These are phyloP conservation scores for Aquilaria malaccensis DNA, from an alignment of 345 rosid species.

Conservation along the genomic window DNA sequence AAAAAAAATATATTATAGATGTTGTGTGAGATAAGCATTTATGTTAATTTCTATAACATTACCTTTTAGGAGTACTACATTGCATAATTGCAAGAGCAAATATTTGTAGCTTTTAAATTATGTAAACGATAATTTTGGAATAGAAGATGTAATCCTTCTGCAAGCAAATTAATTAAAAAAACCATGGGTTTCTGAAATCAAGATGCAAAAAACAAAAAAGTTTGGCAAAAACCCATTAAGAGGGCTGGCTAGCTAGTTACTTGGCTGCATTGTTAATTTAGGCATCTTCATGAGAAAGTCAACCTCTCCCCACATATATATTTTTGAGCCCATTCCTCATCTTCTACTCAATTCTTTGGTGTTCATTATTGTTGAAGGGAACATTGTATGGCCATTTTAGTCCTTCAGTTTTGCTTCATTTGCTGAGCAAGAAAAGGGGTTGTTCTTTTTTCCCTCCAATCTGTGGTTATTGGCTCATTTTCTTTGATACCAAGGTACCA, in stretches of 20 bases:
- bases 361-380: slow-evolving; percentile 4
- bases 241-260: slow-evolving; percentile 12
- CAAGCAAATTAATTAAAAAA: slow-evolving; percentile 13
- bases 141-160: slow-evolving; percentile 8
- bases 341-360: slow-evolving; percentile 12
- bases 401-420: slow-evolving; percentile 28
- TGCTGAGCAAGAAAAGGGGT: slow-evolving; percentile 40
- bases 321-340: background rate
- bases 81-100: too few species aligned
- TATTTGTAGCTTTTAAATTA: too few species aligned
- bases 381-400: background rate
- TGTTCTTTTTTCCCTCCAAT: background rate
- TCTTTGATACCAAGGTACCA: slow-evolving; percentile 25
- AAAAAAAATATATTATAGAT: too few species aligned
- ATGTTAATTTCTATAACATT: too few species aligned
- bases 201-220: slow-evolving; percentile 18
- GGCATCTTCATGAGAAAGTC: slow-evolving; percentile 48
- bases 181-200: slow-evolving; percentile 16
- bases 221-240: slow-evolving; percentile 52
- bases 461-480: slow-evolving; percentile 12
- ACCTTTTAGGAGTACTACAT: too few species aligned
- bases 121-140: too few species aligned
- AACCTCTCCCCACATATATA: slow-evolving; percentile 22
- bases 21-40: too few species aligned
- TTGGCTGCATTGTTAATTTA: slow-evolving; percentile 45